A percentile compares a stretch with the other conserved stretches of the same genome.
Conservation (phyloP, 2,329 filamentous ascomycete genomes). For the Knufia petricola region DNA sequence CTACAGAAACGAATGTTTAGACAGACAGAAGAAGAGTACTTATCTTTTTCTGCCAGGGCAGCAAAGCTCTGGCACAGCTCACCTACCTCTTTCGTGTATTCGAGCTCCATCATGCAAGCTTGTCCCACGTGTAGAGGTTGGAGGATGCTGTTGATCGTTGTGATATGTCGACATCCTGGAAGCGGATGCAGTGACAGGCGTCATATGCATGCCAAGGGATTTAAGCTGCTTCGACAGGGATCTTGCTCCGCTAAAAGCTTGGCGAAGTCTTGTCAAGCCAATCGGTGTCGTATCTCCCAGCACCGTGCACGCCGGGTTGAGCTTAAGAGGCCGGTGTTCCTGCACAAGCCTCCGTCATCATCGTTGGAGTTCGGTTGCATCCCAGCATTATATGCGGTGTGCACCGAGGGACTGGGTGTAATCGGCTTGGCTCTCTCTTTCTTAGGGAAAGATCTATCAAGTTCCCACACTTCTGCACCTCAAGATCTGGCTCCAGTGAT, state of each 20-base stretch:
- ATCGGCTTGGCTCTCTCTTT: too few species aligned
- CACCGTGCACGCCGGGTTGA: not conserved
- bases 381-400: too few species aligned
- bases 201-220: not conserved
- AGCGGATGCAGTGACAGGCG: not conserved
- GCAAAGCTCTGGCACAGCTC: conserved; percentile 2
- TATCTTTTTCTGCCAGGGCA: conserved; percentile 1
- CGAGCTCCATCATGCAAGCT: conserved; percentile 1
- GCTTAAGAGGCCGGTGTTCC: not conserved
- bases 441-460: too few species aligned
- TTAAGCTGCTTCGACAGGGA: not conserved
- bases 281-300: not conserved
- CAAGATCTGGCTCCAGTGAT: too few species aligned
- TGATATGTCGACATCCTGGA: not conserved
- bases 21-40: not conserved
- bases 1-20: not conserved
- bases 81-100: not conserved
- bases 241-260: not conserved
- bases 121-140: conserved; percentile 2
- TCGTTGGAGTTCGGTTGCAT: too few species aligned
- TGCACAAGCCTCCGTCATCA: conserved; percentile 6
- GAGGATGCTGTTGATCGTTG: not conserved
- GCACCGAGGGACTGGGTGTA: too few species aligned
- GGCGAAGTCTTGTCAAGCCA: not conserved
- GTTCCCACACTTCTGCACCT: too few species aligned